Percentiles rank a stretch among this genome's conserved stretches.
phyloP scores from a whole-genome alignment of 306 rosid genomes.

The Vigna hirtella region DNA sequence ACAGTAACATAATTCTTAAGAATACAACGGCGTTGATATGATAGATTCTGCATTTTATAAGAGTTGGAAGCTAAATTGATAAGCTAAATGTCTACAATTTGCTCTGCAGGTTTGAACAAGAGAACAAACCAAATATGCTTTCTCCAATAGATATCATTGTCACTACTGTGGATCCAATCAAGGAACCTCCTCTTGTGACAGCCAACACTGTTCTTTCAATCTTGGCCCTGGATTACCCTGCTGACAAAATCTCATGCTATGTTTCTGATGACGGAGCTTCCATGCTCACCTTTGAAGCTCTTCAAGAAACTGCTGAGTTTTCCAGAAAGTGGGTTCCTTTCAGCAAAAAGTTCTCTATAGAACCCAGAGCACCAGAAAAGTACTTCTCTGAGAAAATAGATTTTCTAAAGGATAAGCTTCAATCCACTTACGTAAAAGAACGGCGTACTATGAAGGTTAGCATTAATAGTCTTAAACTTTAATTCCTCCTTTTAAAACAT shows the following conservation, averaged over 20 bases:
- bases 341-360: conserved; percentile 74
- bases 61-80: conserved; percentile 22
- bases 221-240: conserved; percentile 93
- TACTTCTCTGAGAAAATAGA: conserved; percentile 91
- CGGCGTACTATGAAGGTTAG: conserved; percentile 96
- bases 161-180: conserved; percentile 89
- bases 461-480: conserved; percentile 9
- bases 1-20: background rate
- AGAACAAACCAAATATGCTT: conserved; percentile 86
- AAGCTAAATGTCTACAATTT: conserved; percentile 33
- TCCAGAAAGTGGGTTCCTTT: conserved; percentile 95
- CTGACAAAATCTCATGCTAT: conserved; percentile 84
- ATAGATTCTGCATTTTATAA: background rate
- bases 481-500: conserved; percentile 11
- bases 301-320: conserved; percentile 94
- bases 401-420: conserved; percentile 90
- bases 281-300: conserved; percentile 93
- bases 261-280: conserved; percentile 98
- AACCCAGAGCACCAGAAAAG: conserved; percentile 96
- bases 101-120: conserved; percentile 80
- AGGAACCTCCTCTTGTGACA: conserved; percentile 95
- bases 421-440: conserved; percentile 89
- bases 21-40: background rate
- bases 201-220: conserved; percentile 93
- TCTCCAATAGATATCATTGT: conserved; percentile 83